Evolutionary conservation across 2,329 filamentous ascomycete species (phyloP), one percentile per base, ranked within the genome.

Genomic region (Aphanocladium album): DNA sequence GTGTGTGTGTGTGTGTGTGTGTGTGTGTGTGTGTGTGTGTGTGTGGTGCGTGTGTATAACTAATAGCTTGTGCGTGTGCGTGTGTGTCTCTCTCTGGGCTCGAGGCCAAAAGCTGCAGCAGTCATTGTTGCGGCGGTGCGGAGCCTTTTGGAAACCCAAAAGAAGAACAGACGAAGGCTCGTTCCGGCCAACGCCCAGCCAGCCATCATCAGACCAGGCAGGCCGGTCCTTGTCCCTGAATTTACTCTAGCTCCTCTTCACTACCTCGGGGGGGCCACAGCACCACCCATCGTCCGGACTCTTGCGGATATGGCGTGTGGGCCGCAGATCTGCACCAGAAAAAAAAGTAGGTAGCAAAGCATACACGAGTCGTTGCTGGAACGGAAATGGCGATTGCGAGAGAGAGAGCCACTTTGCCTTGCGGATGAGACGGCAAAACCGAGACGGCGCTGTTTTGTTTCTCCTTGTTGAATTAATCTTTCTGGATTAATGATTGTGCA

Each of bases 81-180:
- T 39, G 35, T 39, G 35, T 17, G 35, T 39, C 3, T 39, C 3
- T 56, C 17, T 16, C 14, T 16, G 14, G 37, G 51, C 16, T 35
- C 5, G 19, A 25, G 30, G 12, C 33, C 43, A 50, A 39, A 21
- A 57, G 39, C 8, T 41, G 41, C 16, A 8, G 53, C 41, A 16
- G 53, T 35, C 8, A 5, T 39, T 8, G 19, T 9, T 23, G 49
- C 9, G 21, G 21, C 19, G 14, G 45, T 57, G 45, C 45, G 33
- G 45, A 50, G 55, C 27, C n/a, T n/a, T 12, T 37, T 19, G 23
- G 23, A 19, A 30, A 39, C 33, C 45, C 16, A 50, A 30, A 39
- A n/a, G 33, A 41, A 57, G 55, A 49, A 49, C 55, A 50, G 55
- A 57, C 21, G 55, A 57, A 50, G 55, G 21, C 30, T 56, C 14